Conservation (phyloP, 768 basidiomycete species). For the Daedaleopsis nitida region DNA sequence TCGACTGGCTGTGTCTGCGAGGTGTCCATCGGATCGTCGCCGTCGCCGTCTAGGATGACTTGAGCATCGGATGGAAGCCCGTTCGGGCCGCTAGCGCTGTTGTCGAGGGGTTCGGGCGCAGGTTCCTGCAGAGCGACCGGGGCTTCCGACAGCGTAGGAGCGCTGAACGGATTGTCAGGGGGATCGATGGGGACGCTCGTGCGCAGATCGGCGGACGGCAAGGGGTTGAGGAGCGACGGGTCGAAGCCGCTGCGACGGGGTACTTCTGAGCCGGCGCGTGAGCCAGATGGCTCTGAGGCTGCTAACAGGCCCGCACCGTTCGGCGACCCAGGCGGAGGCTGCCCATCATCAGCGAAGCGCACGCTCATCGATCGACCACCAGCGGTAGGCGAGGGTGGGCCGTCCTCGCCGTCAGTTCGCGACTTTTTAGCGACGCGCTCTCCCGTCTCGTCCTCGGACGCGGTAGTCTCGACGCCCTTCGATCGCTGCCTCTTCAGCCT, state of each 20-base stretch:
- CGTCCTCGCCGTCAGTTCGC: constrained; percentile 25
- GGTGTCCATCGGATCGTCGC: constrained; percentile 15
- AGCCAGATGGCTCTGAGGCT: background rate
- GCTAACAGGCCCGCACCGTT: background rate
- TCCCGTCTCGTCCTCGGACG: constrained; percentile 55
- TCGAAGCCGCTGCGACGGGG: constrained; percentile 48
- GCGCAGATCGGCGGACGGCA: constrained; percentile 23
- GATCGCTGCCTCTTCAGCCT: constrained; percentile 67
- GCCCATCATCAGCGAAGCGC: constrained; percentile 48
- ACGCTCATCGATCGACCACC: constrained; percentile 35
- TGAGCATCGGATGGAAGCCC: constrained; percentile 8
- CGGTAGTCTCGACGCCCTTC: constrained; percentile 50
- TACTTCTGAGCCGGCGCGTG: background rate
- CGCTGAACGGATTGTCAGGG: constrained; percentile 20
- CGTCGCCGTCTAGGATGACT: constrained; percentile 22
- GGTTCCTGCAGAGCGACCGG: background rate
- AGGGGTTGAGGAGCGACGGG: constrained; percentile 55
- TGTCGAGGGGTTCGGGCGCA: background rate
- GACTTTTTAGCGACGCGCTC: constrained; percentile 57
- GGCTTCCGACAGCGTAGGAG: background rate
- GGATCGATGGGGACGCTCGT: constrained; percentile 6
- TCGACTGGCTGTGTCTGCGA: constrained; percentile 17
- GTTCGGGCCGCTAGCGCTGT: background rate
- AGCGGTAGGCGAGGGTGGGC: constrained; percentile 17
- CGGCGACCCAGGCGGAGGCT: constrained; percentile 19